Base-by-base conservation (phyloP, 768 basidiomycete species). In the Trametes punicea region DNA sequence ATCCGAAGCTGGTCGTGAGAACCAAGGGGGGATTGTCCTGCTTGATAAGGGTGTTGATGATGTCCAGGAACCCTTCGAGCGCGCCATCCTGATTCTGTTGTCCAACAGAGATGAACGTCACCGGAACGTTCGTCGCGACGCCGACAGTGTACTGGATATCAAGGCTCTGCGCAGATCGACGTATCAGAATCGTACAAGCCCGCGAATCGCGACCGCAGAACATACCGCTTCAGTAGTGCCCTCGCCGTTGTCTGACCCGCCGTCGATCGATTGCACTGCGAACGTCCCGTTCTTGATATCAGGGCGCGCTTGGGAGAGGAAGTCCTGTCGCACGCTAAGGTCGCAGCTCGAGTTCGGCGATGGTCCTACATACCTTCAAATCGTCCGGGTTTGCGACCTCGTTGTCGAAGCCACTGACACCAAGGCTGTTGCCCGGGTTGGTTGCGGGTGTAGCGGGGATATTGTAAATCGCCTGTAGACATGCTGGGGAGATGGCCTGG, bases 121-220 rank as follows among this genome's bases (percentile, higher is more conserved):
- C 63, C 2, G 71, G 71, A 5, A 75, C 72, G 23, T 62, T 67
- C 16, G 67, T 65, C n/a, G 70, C 67, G 39, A 74, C 44, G 15
- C 73, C 72, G 38, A 73, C 60, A 9, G 73, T 73, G 56, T 71
- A 72, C 48, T 75, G 70, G 40, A 67, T 71, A 57, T 75, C 74
- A 23, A 75, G 64, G 58, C 71, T 67, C 69, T 70, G 46, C 27
- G 13, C 5, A 26, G 6, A 27, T 1, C 13, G 34, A 13, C 20
- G 13, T n/a, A 30, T 27, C 39, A 13, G 15, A 10, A 36, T n/a
- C 68, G 55, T 81, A 75, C 9, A 41, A 56, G 85, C 87, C 65
- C 90, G 18, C 9, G 18, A 25, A 23, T 25, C 15, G 34, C 6
- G 42, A 44, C 13, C 3, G 42, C 42, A 26, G 42, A 63, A 69